Base-by-base conservation (phyloP, 2,329 filamentous ascomycete species). In the Aspergillus eucalypticola region DNA sequence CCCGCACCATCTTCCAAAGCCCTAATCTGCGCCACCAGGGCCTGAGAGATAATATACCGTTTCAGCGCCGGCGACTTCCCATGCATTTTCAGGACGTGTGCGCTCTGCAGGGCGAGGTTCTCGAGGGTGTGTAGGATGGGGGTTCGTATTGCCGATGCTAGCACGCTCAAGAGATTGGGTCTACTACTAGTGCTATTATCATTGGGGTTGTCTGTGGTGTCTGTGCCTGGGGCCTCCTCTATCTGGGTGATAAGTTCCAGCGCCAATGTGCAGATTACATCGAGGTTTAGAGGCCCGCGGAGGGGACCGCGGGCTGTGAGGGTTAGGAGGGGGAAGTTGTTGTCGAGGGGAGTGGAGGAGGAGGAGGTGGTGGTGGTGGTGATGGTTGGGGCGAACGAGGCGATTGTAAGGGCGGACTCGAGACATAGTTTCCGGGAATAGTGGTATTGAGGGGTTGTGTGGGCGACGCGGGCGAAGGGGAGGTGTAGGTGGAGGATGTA, bases 161-260 rank as follows among this genome's bases (percentile, higher is more conserved):
- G 48, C 57, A 66, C 58, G 49, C 44, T 41, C 3, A 64, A 38
- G 19, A 57, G 55, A 29, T 66, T 56, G 19, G 19, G 19, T 21
- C 19, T 2, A 21, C 19, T 21, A 21, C 25, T 27, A n/a, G 25
- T 7, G 11, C 7, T 2, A 13, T 17, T 27, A 3, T 25, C 29
- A 25, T 17, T 42, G 23, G 25, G 25, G 7, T 2, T 27, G 2
- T 27, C 8, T 27, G 25, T 27, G 25, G 2, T 27, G 2, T 27
- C 2, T 23, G 21, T 23, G 21, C 21, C 21, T n/a, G 42, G 51
- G 38, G 19, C 58, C 51, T 71, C 68, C 53, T 67, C 68, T n/a
- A 69, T 52, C 41, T 71, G 68, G n/a, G 61, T 64, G 32, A 65
- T 54, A 23, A 69, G 53, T 53, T 71, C 68, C 10, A 69, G 53